Evolutionary conservation across 1,284 basidiomycete species (phyloP), one percentile per base, ranked within the genome.

Genomic region (Crucibulum cyathiforme): DNA sequence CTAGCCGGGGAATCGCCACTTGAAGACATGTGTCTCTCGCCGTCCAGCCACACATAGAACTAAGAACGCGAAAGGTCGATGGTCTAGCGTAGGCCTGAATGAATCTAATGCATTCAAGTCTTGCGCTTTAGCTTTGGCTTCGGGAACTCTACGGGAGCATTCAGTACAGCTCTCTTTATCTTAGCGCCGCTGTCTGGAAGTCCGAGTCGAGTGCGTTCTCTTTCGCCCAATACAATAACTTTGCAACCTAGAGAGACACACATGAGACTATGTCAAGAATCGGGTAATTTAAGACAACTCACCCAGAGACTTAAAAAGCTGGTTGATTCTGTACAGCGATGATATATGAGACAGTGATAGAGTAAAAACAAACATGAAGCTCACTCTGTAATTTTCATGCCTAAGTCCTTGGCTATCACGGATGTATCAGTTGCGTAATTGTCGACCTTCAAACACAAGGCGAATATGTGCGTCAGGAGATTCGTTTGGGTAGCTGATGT

Each of bases 141-240:
- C 1, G 94, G 94, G 77, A 95, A 96, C 62, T 85, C 82, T 7
- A 96, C 80, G 2, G 95, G 95, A 2, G 88, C 84, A 55, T 79
- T 86, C 54, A 97, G 80, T 0, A 90, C 78, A 0, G 93, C 94
- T 57, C 89, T 83, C 68, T 90, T 92, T 43, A 78, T 81, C 45
- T 83, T 80, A 36, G 80, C 84, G 0, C 85, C 85, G 51, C 75
- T 79, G 57, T 89, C 86, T 0, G 88, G 83, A 12, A 92, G 71
- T 7, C 92, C 91, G 45, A 90, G 78, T 61, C 82, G 80, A 63
- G 87, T 87, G 17, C 92, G 82, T 63, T 96, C 91, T 8, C 81
- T 79, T 10, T 85, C 78, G 2, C 80, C 78, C 12, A 92, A 76
- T 38, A 85, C 81, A 55, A 80, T 80, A 57, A 94, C 79, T 63